phyloP scores from a whole-genome alignment of 257 asterid genomes.

The Euphrasia confusa region DNA sequence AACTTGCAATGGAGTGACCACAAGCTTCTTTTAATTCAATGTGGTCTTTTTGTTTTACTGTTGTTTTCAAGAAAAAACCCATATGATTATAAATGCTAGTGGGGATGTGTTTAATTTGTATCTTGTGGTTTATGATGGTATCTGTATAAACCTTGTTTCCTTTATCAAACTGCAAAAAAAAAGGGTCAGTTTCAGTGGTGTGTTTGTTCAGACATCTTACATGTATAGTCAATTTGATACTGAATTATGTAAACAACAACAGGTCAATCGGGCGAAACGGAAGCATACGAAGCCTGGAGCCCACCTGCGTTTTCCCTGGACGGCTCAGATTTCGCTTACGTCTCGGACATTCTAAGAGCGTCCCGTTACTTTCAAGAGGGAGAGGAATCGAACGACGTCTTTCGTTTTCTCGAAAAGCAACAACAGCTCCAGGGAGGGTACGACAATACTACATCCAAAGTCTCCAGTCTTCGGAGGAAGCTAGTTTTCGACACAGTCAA shows the following conservation, averaged over 20 bases:
- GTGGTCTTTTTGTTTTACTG: slow-evolving; percentile 37
- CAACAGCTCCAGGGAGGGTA: slow-evolving; percentile 50
- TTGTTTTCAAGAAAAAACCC: slow-evolving; percentile 18
- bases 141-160: slow-evolving; percentile 21
- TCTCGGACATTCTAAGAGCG: slow-evolving; percentile 63
- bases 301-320: slow-evolving; percentile 30
- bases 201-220: slow-evolving; percentile 14
- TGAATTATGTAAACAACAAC: slow-evolving; percentile 21
- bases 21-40: slow-evolving; percentile 11
- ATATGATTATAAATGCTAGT: slow-evolving; percentile 16
- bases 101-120: slow-evolving; percentile 20
- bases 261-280: slow-evolving; percentile 53
- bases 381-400: slow-evolving; percentile 55
- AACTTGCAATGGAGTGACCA: slow-evolving; percentile 31
- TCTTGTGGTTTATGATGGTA: slow-evolving; percentile 27
- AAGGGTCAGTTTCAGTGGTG: neutral
- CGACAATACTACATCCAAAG: slow-evolving; percentile 41
- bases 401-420: slow-evolving; percentile 66
- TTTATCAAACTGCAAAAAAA: slow-evolving; percentile 17
- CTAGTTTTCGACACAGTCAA: slow-evolving; percentile 57
- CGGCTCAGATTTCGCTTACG: slow-evolving; percentile 53
- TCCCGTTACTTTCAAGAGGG: slow-evolving; percentile 47
- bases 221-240: slow-evolving; percentile 4
- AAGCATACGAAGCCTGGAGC: slow-evolving; percentile 55
- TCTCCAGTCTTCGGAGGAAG: slow-evolving; percentile 52